Evolutionary conservation across 306 rosid species (phyloP).

Genomic region (Acacia melanoxylon): DNA sequence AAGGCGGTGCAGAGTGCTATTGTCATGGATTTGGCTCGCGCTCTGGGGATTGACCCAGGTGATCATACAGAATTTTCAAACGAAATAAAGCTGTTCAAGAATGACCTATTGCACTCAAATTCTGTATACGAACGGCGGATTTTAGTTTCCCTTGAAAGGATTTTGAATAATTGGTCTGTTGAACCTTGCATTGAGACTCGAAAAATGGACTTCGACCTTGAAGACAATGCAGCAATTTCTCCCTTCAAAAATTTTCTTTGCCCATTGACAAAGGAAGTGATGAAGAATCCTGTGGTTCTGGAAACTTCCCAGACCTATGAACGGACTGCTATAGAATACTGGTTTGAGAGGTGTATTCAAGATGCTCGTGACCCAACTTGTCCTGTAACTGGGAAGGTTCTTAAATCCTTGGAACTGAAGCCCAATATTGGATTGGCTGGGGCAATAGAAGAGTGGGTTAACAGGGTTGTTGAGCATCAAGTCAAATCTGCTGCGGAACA

Average conservation of each 20-base stretch:
- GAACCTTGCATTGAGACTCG: slow-evolving; percentile 27
- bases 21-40: slow-evolving; percentile 63
- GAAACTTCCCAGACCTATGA: slow-evolving; percentile 59
- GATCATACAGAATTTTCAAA: slow-evolving; percentile 44
- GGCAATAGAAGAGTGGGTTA: slow-evolving; percentile 57
- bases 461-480: slow-evolving; percentile 44
- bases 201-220: slow-evolving; percentile 34
- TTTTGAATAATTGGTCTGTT: slow-evolving; percentile 34
- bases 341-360: slow-evolving; percentile 52
- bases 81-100: slow-evolving; percentile 45
- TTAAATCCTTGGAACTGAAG: slow-evolving; percentile 48
- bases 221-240: slow-evolving; percentile 43
- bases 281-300: slow-evolving; percentile 57
- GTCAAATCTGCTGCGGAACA: slow-evolving; percentile 34
- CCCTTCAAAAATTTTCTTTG: slow-evolving; percentile 54
- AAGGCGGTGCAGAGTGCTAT: slow-evolving; percentile 62
- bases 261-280: slow-evolving; percentile 58
- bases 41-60: slow-evolving; percentile 48
- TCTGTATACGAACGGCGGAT: slow-evolving; percentile 37
- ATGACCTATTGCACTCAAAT: slow-evolving; percentile 33
- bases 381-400: slow-evolving; percentile 49
- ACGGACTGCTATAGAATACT: slow-evolving; percentile 48
- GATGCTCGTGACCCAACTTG: slow-evolving; percentile 51
- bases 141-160: slow-evolving; percentile 42
- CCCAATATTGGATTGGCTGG: slow-evolving; percentile 57